phyloP scores from a whole-genome alignment of 805 yeast genomes.

The Myxozyma monticola region DNA sequence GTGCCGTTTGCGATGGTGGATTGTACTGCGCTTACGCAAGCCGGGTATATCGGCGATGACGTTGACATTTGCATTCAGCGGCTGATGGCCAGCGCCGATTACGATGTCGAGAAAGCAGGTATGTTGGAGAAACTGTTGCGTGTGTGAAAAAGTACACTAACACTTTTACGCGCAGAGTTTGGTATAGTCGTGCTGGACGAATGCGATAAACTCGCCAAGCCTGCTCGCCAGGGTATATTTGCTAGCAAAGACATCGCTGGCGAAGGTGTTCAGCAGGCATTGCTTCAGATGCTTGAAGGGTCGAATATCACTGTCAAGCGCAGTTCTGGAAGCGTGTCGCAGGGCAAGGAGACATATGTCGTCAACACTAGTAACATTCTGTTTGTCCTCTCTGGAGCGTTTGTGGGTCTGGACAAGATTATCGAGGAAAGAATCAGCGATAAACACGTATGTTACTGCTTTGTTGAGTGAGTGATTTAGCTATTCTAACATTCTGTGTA shows the following conservation, averaged over 20 bases:
- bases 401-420: slow-evolving; percentile 57
- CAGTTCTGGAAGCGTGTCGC: slow-evolving; percentile 6
- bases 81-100: slow-evolving; percentile 50
- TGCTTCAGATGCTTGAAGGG: slow-evolving; percentile 59
- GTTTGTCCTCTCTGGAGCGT: slow-evolving; percentile 62
- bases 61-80: slow-evolving; percentile 59
- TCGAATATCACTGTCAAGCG: slow-evolving; percentile 49
- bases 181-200: slow-evolving; percentile 65
- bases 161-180: slow-evolving; percentile 46
- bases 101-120: slow-evolving; percentile 46
- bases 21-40: slow-evolving; percentile 63
- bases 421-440: slow-evolving; percentile 42
- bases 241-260: slow-evolving; percentile 56
- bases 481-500: slow-evolving; percentile 2
- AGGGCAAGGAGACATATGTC: slow-evolving; percentile 43
- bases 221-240: slow-evolving; percentile 34
- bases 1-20: slow-evolving; percentile 62
- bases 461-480: slow-evolving; percentile 25
- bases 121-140: background rate
- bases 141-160: background rate
- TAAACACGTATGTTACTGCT: slow-evolving; percentile 29
- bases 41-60: slow-evolving; percentile 67
- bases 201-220: slow-evolving; percentile 55
- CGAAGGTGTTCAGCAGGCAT: slow-evolving; percentile 65
- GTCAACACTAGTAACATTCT: slow-evolving; percentile 58